Base-by-base conservation (phyloP, 2,329 filamentous ascomycete genomes). In the Lecanicillium sp. region DNA sequence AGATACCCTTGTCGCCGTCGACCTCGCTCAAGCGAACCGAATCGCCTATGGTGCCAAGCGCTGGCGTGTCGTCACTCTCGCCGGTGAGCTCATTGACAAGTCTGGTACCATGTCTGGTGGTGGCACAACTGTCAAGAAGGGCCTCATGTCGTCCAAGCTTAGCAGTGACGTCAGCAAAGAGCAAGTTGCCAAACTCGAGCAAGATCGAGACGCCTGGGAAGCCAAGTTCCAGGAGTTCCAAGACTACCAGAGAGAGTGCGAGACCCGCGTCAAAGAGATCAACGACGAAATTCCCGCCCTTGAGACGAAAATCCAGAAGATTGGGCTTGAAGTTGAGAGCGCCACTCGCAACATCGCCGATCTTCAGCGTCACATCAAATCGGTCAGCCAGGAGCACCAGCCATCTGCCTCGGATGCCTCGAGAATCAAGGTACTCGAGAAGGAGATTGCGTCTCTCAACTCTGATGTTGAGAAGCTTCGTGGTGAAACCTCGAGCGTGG, bases 21-120 rank as follows among this genome's bases (percentile, higher is more conserved):
- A 98, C 60, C 78, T 98, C 12, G 84, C 87, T n/a, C 93, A 98
- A 64, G 94, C 93, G 2, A 96, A 97, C 67, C 84, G 93, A 39
- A 96, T 98, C 55, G 93, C 93, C 7, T 98, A 97, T 60, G 91
- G 93, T 35, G 87, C 87, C 38, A 87, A 83, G 71, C 76, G 93
- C 65, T 98, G 93, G 93, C 84, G 93, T 55, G 93, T 98, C 3
- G 93, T 98, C 33, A 98, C 93, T 0, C 78, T 98, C 2, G 89
- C 90, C 52, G 93, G 93, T 41, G 90, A 96, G 65, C 77, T 98
- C 44, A 97, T 98, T 56, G 93, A 98, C 70, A 94, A 94, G 64
- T 96, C 91, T 1, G 93, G 93, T 74, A 97, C 93, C 29, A 97
- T 98, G 93, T 95, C 88, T 50, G 93, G 93, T 73, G 93, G 93